Conservation (phyloP, 2,329 filamentous ascomycete species). For the Diaporthe ampelina region DNA sequence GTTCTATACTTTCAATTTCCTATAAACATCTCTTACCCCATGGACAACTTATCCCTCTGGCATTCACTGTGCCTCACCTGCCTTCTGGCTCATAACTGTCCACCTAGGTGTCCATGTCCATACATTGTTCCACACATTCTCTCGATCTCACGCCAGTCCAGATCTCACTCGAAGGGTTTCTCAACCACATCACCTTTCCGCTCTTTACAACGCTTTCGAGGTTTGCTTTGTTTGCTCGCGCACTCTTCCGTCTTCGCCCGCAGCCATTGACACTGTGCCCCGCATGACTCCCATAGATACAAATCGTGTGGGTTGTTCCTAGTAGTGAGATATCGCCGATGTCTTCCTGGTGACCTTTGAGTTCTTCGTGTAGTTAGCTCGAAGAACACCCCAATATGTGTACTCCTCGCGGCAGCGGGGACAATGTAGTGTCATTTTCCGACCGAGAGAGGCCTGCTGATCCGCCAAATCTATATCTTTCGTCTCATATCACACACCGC, state of each 20-base stretch:
- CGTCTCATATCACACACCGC: not conserved
- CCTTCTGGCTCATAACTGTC: not conserved
- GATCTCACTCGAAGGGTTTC: not conserved
- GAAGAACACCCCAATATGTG: not conserved
- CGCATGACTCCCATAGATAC: not conserved
- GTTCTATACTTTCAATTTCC: conserved; percentile 20
- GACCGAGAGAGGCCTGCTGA: not conserved
- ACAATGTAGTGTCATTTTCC: not conserved
- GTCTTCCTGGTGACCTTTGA: not conserved
- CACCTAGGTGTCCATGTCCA: not conserved
- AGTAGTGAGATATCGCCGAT: not conserved
- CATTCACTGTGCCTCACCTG: not conserved
- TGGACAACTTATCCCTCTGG: not conserved
- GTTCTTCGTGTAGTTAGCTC: not conserved
- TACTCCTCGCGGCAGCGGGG: not conserved
- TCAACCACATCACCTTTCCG: not conserved
- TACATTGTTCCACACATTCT: not conserved
- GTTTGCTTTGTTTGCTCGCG: not conserved
- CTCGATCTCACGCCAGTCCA: not conserved
- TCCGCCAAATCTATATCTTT: not conserved
- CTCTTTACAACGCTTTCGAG: not conserved
- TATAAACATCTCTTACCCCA: not conserved
- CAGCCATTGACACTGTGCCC: not conserved
- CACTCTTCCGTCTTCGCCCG: conserved; percentile 13
- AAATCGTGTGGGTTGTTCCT: not conserved